Evolutionary conservation across 306 rosid species (phyloP).

Genomic region (Cicer yamashitae): DNA sequence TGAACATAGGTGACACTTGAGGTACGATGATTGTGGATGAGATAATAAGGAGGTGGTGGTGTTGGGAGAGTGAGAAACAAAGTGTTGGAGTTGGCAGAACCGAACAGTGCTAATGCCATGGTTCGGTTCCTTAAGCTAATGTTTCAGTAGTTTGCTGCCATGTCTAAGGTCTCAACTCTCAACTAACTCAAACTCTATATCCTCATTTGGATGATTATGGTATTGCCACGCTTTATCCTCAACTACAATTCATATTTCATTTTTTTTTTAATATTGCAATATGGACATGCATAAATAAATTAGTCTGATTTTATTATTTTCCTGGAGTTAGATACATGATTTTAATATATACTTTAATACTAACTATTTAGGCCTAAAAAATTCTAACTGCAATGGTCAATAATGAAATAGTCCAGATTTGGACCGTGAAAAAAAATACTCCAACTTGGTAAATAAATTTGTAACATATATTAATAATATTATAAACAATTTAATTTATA

Average conservation of each 20-base stretch:
- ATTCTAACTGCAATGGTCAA: no score
- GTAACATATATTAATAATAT: no score
- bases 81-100: conserved; percentile 44
- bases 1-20: conserved; percentile 26
- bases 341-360: no score
- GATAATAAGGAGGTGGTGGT: conserved; percentile 29
- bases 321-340: no score
- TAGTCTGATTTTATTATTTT: not conserved
- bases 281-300: no score
- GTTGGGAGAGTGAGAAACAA: conserved; percentile 43
- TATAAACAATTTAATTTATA: no score
- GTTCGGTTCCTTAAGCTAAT: conserved; percentile 29
- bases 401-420: no score
- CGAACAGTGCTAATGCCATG: conserved; percentile 42
- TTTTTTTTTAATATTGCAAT: not conserved
- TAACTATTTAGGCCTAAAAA: no score
- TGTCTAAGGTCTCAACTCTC: not conserved
- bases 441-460: no score
- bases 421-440: no score
- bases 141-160: conserved; percentile 14
- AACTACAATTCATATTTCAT: not conserved
- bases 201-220: conserved; percentile 56
- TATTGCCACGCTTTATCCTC: conserved; percentile 63
- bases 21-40: conserved; percentile 19
- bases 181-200: conserved; percentile 6